These are phyloP conservation scores for Leccinum fuscescens DNA, from an alignment of 1,284 basidiomycete species.

Conservation along the genomic window DNA sequence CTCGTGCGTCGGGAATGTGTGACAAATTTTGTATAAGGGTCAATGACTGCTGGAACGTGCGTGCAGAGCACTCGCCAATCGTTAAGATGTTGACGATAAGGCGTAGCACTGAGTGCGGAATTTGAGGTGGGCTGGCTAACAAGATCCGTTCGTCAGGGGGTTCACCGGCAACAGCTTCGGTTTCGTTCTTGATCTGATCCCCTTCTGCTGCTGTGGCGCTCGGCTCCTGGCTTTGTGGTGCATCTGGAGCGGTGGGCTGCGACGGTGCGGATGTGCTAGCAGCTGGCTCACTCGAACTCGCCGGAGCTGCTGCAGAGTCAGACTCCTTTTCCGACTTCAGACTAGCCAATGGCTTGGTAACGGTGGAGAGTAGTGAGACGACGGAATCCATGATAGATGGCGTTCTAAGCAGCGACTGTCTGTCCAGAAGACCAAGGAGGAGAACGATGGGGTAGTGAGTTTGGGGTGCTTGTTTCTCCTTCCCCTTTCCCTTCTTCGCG, in stretches of 20 bases:
- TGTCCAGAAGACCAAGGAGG: constrained; percentile 82
- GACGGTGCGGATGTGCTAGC: constrained; percentile 11
- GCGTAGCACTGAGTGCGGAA: constrained; percentile 78
- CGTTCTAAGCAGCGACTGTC: constrained; percentile 79
- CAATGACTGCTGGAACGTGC: constrained; percentile 90
- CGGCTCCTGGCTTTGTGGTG: constrained; percentile 17
- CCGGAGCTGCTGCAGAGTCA: constrained; percentile 25
- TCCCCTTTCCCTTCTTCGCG: constrained; percentile 88
- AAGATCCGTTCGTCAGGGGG: constrained; percentile 56
- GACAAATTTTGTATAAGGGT: constrained; percentile 89
- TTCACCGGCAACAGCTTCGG: constrained; percentile 32
- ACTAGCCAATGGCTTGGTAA: constrained; percentile 77
- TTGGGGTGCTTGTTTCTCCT: constrained; percentile 80
- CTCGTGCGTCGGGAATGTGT: constrained; percentile 81
- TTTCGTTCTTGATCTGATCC: constrained; percentile 32
- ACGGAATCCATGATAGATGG: constrained; percentile 91
- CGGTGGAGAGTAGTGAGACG: constrained; percentile 78
- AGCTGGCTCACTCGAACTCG: constrained; percentile 18
- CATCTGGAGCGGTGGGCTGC: constrained; percentile 10
- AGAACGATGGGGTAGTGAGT: constrained; percentile 90
- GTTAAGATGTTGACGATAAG: constrained; percentile 94
- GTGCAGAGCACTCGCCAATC: constrained; percentile 90
- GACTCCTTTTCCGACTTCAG: constrained; percentile 52
- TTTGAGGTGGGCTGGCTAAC: constrained; percentile 71
- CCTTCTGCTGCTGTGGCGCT: constrained; percentile 15